phyloP scores from a whole-genome alignment of 108 stramenopile species.

The Nitzschia sp. region DNA sequence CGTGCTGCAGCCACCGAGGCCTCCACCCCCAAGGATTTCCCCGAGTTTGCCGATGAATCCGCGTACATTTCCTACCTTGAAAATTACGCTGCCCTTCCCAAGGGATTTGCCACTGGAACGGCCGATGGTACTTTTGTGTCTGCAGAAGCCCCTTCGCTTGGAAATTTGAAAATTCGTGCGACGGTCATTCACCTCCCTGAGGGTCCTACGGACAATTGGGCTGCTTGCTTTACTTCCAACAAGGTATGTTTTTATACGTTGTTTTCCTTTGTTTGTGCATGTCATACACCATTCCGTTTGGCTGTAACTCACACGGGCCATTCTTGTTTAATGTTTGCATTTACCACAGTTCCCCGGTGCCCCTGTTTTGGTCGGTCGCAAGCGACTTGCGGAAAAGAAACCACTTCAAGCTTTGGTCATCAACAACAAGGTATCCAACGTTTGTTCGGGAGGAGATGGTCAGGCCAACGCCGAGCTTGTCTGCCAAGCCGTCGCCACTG shows the following conservation, averaged over 20 bases:
- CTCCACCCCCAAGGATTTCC: conserved; percentile 62
- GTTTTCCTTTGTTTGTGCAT: too few species aligned
- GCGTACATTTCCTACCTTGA: conserved; percentile 68
- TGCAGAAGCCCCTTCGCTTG: conserved; percentile 77
- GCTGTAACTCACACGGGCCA: background rate
- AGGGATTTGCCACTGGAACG: conserved; percentile 80
- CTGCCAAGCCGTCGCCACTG: conserved; percentile 82
- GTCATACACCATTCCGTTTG: too few species aligned
- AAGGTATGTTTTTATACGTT: conserved; percentile 43
- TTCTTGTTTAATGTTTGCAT: background rate
- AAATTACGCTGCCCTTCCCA: conserved; percentile 58
- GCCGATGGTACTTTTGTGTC: conserved; percentile 78
- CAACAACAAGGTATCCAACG: conserved; percentile 96
- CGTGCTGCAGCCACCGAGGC: background rate
- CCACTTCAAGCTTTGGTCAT: conserved; percentile 92
- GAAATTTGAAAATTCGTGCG: conserved; percentile 69
- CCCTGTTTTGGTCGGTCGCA: conserved; percentile 85
- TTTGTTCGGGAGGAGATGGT: conserved; percentile 89
- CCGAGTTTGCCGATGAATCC: conserved; percentile 59
- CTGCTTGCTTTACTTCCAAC: conserved; percentile 82
- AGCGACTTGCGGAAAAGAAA: conserved; percentile 66
- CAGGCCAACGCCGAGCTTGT: conserved; percentile 84
- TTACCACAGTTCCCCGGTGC: conserved; percentile 84
- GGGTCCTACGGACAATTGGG: conserved; percentile 85
- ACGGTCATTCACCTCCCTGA: conserved; percentile 84